Evolutionary conservation across 345 rosid species (phyloP), one percentile per base, ranked within the genome.

Genomic region (Geranium brycei): DNA sequence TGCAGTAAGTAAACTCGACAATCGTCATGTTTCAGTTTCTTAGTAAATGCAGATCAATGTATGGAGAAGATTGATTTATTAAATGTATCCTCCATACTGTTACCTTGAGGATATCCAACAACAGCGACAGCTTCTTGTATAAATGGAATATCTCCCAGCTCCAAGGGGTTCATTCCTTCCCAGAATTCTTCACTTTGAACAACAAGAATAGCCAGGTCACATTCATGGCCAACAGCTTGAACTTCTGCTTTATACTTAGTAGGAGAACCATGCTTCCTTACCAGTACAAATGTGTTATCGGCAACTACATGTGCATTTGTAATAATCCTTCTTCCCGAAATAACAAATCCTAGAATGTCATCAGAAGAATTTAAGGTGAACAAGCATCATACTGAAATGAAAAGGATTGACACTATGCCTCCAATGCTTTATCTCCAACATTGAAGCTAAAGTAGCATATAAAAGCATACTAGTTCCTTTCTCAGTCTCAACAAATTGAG

Each of bases 41-140:
- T 3, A 47, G 10, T 3, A 13, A 47, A 47, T 47, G 53, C 11
- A 47, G 53, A 47, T 35, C 53, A 47, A 47, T 47, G 3, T 47
- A 47, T 47, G 14, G 4, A 23, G 28, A 23, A 23, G 28, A 23
- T 23, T 23, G 28, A 23, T 23, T 23, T 23, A 0, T 23, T 23
- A 23, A n/a, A 1, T 17, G 19, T n/a, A 17, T 12, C 31, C 1
- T 10, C 4, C 32, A 53, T 18, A 7, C 53, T 6, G 31, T 63
- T 76, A 90, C 92, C 97, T 80, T 88, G 95, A 72, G 96, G 97
- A 77, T 91, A 91, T 12, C 96, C 97, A 19, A 91, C 95, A 5
- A 88, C 96, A 61, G 90, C 83, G 5, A 91, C 81, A 64, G 89
- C 83, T 80, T 85, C 86, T 47, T 87, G 91, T 3, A 91, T 80